Base-by-base conservation (phyloP, 495 filamentous ascomycete species). In the Lepidopterella palustris region DNA sequence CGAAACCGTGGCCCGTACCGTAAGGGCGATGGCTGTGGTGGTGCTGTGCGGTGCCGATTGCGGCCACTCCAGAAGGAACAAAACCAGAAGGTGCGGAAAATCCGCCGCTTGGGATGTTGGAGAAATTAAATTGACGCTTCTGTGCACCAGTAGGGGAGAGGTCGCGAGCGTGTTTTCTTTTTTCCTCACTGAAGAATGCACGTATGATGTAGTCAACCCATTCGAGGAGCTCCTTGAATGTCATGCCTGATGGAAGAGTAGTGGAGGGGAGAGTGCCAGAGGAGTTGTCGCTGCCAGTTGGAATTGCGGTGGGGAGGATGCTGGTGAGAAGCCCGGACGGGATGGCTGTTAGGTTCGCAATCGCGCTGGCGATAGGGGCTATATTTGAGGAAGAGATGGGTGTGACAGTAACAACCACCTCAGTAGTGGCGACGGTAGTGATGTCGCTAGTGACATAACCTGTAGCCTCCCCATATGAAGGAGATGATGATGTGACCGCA, bases 161-260 rank as follows among this genome's bases (percentile, higher is more conserved):
- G 6, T 49, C 31, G 18, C 60, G 55, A 11, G 60, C 48, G 26
- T 63, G 55, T 29, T 55, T 47, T 29, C 56, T 40, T 27, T 52
- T 35, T 21, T 20, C 45, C 20, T 59, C 27, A 8, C 20, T 10
- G 25, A 56, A 55, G 20, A 20, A 40, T 39, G 58, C 60, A 42
- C 45, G 35, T 42, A 64, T 50, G 24, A 56, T 42, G 50, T 59
- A 64, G 5, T 35, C 39, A 6, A 60, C 6, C 61, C 55, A 63
- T 3, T 55, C 49, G 4, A 63, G 23, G 20, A 62, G 35, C 31
- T 63, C 60, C 60, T 63, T 58, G 15, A 63, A 55, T 11, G 60
- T 58, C 20, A 63, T 52, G 15, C 55, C 60, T 23, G 49, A 48
- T 9, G 60, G 55, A 29, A 63, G 55, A n/a, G 60, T 47, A 4